Evolutionary conservation across 176 grass and related monocot species (phyloP).

Genomic region (Eleusine coracana): DNA sequence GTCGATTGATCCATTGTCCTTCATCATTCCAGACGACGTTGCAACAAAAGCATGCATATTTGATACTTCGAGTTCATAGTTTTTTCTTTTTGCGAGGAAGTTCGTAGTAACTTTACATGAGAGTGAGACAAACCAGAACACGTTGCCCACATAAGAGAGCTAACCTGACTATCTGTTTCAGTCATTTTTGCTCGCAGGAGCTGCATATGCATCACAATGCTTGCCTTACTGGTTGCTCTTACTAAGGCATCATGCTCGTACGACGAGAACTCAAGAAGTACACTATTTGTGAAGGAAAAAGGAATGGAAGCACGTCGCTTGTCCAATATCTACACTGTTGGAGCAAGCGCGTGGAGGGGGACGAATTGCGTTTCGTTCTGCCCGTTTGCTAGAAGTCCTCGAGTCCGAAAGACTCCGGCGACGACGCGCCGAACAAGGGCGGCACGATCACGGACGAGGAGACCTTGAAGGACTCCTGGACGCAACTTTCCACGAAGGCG

Average conservation of each 20-base stretch:
- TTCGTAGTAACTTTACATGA: not conserved
- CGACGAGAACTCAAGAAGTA: not conserved
- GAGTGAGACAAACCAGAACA: not conserved
- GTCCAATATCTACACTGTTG: slow-evolving; percentile 26
- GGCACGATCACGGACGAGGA: slow-evolving; percentile 72
- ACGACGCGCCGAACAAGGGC: slow-evolving; percentile 39
- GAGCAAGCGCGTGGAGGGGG: not conserved
- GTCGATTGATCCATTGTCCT: not conserved
- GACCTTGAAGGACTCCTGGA: slow-evolving; percentile 45
- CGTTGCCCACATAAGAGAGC: not conserved
- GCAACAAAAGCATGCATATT: not conserved
- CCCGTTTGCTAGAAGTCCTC: slow-evolving; percentile 32
- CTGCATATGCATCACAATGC: not conserved
- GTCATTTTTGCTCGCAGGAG: not conserved
- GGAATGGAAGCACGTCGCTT: not conserved
- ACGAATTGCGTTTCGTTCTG: not conserved
- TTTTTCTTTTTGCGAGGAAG: not conserved
- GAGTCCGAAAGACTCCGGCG: slow-evolving; percentile 6
- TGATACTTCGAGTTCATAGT: not conserved
- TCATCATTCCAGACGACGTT: not conserved
- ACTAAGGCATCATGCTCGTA: not conserved
- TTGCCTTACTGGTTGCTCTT: not conserved
- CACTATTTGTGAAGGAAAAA: slow-evolving; percentile 18
- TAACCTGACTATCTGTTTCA: not conserved
- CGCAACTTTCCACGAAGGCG: not conserved